Evolutionary conservation across 1,284 basidiomycete species (phyloP).

Genomic region (Austroboletus rostrupii): DNA sequence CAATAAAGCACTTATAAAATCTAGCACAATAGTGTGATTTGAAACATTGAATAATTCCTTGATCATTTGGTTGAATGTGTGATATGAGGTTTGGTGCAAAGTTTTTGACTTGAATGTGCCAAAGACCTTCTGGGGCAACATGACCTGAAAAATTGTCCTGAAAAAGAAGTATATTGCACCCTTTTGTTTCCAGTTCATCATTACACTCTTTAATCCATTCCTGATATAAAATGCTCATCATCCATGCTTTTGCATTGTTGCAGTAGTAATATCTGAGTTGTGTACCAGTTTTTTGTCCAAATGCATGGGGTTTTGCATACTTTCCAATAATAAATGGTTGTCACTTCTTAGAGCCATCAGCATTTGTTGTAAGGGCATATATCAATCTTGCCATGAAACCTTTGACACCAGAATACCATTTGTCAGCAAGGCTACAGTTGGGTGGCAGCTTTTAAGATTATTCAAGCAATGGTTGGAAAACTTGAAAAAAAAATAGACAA

Average conservation of each 20-base stretch:
- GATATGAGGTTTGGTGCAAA: constrained; percentile 2
- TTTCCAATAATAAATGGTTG: background rate
- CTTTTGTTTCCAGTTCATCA: background rate
- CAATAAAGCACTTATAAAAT: background rate
- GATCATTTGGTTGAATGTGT: constrained; percentile 2
- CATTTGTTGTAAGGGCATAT: background rate
- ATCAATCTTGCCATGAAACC: background rate
- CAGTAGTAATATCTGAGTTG: background rate
- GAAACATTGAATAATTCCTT: constrained; percentile 4
- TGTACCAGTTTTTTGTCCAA: background rate
- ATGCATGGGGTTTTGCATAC: background rate
- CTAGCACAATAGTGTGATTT: background rate
- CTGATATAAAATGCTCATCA: background rate
- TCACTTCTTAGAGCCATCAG: background rate
- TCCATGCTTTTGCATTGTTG: background rate
- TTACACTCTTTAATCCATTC: background rate
- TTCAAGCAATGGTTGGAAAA: background rate
- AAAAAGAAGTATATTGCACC: background rate
- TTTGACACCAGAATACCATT: background rate
- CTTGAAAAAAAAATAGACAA: too few relatives aligned
- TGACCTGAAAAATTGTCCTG: constrained; percentile 7
- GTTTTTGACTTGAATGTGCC: constrained; percentile 1
- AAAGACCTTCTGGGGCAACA: background rate
- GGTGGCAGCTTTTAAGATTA: constrained; percentile 3
- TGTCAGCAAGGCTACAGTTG: constrained; percentile 5